A percentile compares a stretch with the other conserved stretches of the same genome.
These are phyloP conservation scores for Phyllosticta paracitricarpa DNA, from an alignment of 2,329 filamentous ascomycete genomes.

Conservation along the genomic window DNA sequence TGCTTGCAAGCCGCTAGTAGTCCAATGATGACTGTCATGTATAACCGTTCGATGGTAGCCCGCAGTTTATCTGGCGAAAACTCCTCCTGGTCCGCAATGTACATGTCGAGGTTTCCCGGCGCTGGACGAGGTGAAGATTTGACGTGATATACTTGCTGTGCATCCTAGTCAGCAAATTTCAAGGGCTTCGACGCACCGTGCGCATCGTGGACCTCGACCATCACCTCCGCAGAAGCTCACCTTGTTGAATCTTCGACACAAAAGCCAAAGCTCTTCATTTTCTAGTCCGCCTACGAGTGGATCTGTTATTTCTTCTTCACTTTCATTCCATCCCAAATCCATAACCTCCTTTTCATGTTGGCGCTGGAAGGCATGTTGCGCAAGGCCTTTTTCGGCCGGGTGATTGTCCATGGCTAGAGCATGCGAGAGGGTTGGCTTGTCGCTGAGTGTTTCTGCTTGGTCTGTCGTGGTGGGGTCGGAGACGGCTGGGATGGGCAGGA, in stretches of 20 bases:
- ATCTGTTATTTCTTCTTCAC: constrained; percentile 43
- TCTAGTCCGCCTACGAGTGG: constrained; percentile 57
- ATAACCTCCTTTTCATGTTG: constrained; percentile 44
- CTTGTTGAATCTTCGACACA: constrained; percentile 67
- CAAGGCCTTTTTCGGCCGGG: constrained; percentile 31
- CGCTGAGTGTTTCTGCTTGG: constrained; percentile 24
- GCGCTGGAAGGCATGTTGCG: constrained; percentile 22
- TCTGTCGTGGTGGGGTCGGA: constrained; percentile 19
- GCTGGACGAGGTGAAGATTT: constrained; percentile 53
- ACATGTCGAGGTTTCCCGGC: constrained; percentile 64
- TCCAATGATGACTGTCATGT: constrained; percentile 66
- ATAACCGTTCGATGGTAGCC: constrained; percentile 66
- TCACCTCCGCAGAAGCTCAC: constrained; percentile 24
- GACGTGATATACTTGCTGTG: constrained; percentile 58
- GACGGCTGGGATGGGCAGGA: constrained; percentile 25
- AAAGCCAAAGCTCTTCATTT: constrained; percentile 65
- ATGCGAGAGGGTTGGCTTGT: constrained; percentile 38
- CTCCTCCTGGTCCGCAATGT: constrained; percentile 71
- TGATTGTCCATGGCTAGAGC: constrained; percentile 38
- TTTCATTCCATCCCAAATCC: constrained; percentile 61
- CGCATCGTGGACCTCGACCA: background rate
- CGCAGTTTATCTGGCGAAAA: constrained; percentile 78
- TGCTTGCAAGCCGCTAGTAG: constrained; percentile 62
- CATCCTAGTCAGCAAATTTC: background rate
- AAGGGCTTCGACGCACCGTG: background rate